Percentiles rank a stretch among this genome's conserved stretches.
Conservation (phyloP, 257 asterid species). For the Forsythia viridissima region DNA sequence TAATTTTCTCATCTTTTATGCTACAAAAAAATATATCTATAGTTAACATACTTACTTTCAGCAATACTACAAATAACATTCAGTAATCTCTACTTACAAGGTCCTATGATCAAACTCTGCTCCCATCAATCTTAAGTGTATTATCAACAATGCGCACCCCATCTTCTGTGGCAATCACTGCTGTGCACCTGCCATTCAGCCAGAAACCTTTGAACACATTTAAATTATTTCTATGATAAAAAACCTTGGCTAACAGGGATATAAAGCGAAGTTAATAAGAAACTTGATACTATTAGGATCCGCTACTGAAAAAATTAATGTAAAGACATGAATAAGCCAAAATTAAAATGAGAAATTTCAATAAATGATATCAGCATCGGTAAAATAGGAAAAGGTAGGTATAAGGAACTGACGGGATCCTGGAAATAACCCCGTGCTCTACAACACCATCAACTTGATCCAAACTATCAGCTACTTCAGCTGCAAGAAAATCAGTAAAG, state of each 20-base stretch:
- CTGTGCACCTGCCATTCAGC: conserved; percentile 56
- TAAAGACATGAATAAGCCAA: background rate
- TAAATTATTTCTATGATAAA: background rate
- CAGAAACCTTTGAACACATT: background rate
- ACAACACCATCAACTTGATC: conserved; percentile 62
- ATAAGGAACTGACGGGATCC: conserved; percentile 50
- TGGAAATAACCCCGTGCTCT: conserved; percentile 64
- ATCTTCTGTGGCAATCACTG: conserved; percentile 52
- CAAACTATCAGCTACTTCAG: conserved; percentile 63
- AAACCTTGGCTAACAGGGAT: background rate
- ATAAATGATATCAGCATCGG: background rate
- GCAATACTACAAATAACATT: background rate
- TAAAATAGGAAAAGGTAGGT: conserved; percentile 9
- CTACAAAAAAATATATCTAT: background rate
- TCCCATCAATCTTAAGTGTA: conserved; percentile 38
- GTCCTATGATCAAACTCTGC: conserved; percentile 26
- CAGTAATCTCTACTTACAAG: background rate
- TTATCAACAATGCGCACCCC: conserved; percentile 48
- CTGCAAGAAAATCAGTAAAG: conserved; percentile 33
- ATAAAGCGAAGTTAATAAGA: background rate
- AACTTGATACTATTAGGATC: background rate
- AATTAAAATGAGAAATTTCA: background rate
- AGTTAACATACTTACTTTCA: background rate
- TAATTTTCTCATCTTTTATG: background rate
- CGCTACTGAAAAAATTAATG: background rate